A percentile compares a stretch with the other conserved stretches of the same genome.
These are phyloP conservation scores for Aspergillus ibericus DNA, from an alignment of 2,329 filamentous ascomycete species.

Conservation along the genomic window DNA sequence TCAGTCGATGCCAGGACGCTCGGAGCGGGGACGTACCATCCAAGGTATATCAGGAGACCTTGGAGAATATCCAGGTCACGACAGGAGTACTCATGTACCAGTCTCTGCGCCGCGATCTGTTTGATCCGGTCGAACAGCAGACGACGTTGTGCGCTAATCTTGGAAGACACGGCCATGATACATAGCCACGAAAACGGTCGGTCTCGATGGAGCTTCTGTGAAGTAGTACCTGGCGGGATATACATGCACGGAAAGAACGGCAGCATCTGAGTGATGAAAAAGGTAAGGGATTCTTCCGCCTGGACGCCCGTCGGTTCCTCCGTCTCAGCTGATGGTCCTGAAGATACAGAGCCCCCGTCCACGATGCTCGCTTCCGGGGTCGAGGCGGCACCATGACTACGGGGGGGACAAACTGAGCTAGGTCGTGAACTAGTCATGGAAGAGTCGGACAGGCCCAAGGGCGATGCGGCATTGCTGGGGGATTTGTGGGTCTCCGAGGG, in stretches of 20 bases:
- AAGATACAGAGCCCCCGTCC: neutral
- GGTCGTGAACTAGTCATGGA: neutral
- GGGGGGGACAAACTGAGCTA: neutral
- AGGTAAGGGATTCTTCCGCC: constrained; percentile 39
- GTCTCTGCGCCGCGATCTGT: constrained; percentile 46
- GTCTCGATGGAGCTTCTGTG: constrained; percentile 41
- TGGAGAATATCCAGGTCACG: constrained; percentile 52
- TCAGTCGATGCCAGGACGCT: neutral
- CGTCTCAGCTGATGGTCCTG: neutral
- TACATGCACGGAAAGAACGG: constrained; percentile 50
- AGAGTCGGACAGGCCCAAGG: neutral
- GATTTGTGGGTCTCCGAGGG: neutral
- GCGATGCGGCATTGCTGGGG: neutral
- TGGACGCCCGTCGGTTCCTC: constrained; percentile 22
- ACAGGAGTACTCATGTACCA: constrained; percentile 49
- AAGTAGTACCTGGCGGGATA: constrained; percentile 33
- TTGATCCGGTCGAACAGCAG: constrained; percentile 45
- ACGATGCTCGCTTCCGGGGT: neutral
- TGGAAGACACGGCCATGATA: constrained; percentile 51
- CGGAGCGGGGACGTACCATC: constrained; percentile 39
- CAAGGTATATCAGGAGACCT: constrained; percentile 49
- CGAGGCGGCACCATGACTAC: neutral
- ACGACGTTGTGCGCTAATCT: constrained; percentile 43
- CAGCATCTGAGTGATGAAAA: constrained; percentile 47
- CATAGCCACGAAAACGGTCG: constrained; percentile 54